These are phyloP conservation scores for Phaseolus coccineus DNA, from an alignment of 331 rosid genomes.

Conservation along the genomic window DNA sequence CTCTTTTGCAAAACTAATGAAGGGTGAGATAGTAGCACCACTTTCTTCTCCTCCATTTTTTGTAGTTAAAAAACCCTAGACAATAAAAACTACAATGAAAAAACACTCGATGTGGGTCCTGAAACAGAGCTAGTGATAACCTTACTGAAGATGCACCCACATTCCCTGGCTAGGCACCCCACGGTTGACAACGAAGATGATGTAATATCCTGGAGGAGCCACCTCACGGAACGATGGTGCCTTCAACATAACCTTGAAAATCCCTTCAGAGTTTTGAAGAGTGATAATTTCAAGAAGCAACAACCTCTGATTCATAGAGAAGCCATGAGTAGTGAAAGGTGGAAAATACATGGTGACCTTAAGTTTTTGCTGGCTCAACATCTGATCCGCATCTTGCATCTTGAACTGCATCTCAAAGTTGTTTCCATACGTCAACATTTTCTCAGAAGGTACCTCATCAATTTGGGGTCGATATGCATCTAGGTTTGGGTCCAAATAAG, in stretches of 20 bases:
- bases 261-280: background rate
- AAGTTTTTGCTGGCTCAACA: slow-evolving; percentile 43
- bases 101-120: background rate
- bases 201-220: slow-evolving; percentile 84
- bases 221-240: slow-evolving; percentile 57
- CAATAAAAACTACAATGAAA: background rate
- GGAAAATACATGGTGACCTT: slow-evolving; percentile 71
- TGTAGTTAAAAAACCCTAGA: background rate
- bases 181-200: slow-evolving; percentile 71
- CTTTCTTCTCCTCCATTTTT: background rate
- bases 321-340: slow-evolving; percentile 94
- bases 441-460: background rate
- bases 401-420: slow-evolving; percentile 41
- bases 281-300: slow-evolving; percentile 38
- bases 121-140: background rate
- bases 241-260: background rate
- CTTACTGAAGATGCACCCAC: slow-evolving; percentile 63
- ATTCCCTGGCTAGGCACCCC: slow-evolving; percentile 73
- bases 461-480: slow-evolving; percentile 52
- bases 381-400: background rate
- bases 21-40: background rate
- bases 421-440: slow-evolving; percentile 35
- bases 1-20: background rate
- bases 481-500: slow-evolving; percentile 59
- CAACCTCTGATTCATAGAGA: slow-evolving; percentile 83